Percentiles rank a stretch among this genome's conserved stretches.
Conservation (phyloP, 164 flowering plant species). For the Piper longum region DNA sequence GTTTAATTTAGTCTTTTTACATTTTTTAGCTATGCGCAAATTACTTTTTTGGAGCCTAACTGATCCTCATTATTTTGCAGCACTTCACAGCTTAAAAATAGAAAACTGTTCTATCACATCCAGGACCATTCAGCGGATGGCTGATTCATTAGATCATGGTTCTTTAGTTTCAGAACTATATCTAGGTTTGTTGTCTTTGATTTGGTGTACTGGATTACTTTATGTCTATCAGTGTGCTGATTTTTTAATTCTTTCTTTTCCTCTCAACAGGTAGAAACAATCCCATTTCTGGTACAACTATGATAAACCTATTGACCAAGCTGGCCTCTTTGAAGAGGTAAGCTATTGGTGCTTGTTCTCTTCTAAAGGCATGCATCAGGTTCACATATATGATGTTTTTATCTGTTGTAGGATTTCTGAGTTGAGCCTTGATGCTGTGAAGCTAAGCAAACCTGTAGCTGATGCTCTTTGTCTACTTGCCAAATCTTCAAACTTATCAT, state of each 20-base stretch:
- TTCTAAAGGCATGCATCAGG: neutral
- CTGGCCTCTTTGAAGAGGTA: constrained; percentile 61
- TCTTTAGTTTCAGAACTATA: constrained; percentile 59
- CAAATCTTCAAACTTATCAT: constrained; percentile 41
- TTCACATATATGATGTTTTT: neutral
- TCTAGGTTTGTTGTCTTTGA: constrained; percentile 34
- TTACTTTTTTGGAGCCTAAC: neutral
- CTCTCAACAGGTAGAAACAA: constrained; percentile 51
- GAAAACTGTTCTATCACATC: constrained; percentile 82
- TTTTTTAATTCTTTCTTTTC: neutral
- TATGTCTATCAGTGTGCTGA: neutral
- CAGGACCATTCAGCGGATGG: constrained; percentile 79
- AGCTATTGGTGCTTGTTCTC: neutral
- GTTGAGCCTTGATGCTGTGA: constrained; percentile 56
- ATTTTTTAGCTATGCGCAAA: neutral
- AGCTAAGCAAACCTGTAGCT: constrained; percentile 50
- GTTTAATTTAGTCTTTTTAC: neutral
- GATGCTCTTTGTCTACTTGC: constrained; percentile 65
- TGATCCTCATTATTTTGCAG: constrained; percentile 20
- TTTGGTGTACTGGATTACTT: neutral
- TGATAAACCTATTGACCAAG: constrained; percentile 43
- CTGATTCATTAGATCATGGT: constrained; percentile 52
- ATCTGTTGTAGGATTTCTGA: constrained; percentile 51
- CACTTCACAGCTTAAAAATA: constrained; percentile 68
- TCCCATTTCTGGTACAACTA: constrained; percentile 52